Evolutionary conservation across 2,329 filamentous ascomycete species (phyloP), one percentile per base, ranked within the genome.

Genomic region (Rhytidhysteron rufulum): DNA sequence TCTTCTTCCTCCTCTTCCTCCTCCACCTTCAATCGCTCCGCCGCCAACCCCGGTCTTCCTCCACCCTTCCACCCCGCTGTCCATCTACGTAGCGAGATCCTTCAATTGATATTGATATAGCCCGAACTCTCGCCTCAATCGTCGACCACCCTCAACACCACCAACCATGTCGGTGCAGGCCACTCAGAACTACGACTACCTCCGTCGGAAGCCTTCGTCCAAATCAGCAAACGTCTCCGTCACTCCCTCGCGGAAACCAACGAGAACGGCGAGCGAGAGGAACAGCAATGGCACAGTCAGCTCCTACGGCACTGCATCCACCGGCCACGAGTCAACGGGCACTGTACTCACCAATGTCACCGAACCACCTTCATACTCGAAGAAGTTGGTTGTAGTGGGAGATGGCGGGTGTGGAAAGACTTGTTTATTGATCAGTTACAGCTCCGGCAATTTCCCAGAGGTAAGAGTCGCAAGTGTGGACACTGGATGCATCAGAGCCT

Each of bases 321-420:
- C 82, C 36, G 85, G 84, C 55, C 78, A 83, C 60, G 83, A 90
- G 66, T 90, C 86, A 34, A 80, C 86, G 44, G 83, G 78, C 45
- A 48, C 49, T 18, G 80, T 22, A 18, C 24, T 17, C 30, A 96
- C 91, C 39, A 83, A 88, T 66, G 80, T 91, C 68, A 96, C 91
- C 36, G 88, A 95, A 63, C 88, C 86, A 18, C 90, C 91, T 4
- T 80, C 88, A 42, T 96, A 93, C 71, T 97, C 91, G 53, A 98
- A 98, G 77, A 98, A 98, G 78, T 93, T 98, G 63, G 93, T 98
- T 32, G 93, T 98, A 37, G 93, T 98, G 33, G 93, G 93, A 48
- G 93, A 98, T 67, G 93, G 93, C 57, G 93, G 93, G 48, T 98
- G 93, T 69, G 93, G 93, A 58, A 98, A 98, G 82, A 98, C 93